Percentiles rank a stretch among this genome's conserved stretches.
These are phyloP conservation scores for Tetradesmus obliquus DNA, from an alignment of 139 green algal genomes.

Conservation along the genomic window DNA sequence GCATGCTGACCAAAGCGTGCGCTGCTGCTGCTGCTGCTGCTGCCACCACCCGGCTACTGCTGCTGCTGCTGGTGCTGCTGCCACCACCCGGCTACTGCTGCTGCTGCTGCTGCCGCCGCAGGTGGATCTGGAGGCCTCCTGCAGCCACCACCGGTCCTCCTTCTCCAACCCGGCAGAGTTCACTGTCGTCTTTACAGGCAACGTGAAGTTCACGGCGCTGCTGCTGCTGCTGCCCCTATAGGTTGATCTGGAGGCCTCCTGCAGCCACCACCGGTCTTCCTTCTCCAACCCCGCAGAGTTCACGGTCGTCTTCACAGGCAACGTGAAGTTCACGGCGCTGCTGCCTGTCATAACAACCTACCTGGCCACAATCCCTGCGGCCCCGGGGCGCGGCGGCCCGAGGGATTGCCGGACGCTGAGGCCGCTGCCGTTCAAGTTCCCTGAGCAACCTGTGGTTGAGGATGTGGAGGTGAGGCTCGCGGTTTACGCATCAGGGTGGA, in stretches of 20 bases:
- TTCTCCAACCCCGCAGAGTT: conserved; percentile 86
- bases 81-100: neutral
- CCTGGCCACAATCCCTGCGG: conserved; percentile 38
- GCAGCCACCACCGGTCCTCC: conserved; percentile 5
- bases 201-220: neutral
- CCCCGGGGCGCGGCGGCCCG: neutral
- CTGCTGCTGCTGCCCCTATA: neutral
- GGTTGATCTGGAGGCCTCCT: conserved; percentile 25
- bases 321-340: conserved; percentile 13
- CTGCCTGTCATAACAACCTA: conserved; percentile 15
- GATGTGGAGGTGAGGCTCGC: conserved; percentile 68
- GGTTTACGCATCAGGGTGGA: neutral
- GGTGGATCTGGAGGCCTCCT: conserved; percentile 24
- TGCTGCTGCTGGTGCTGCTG: neutral
- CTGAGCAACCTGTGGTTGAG: conserved; percentile 70
- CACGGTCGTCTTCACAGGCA: conserved; percentile 75
- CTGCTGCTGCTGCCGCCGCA: neutral
- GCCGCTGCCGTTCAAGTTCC: conserved; percentile 80
- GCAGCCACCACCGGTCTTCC: conserved; percentile 5
- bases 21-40: neutral
- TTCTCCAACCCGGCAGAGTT: conserved; percentile 86
- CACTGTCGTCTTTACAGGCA: conserved; percentile 64
- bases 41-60: neutral
- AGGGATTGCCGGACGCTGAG: conserved; percentile 49
- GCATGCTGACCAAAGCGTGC: no score